These are phyloP conservation scores for Cladorrhinum sp. DNA, from an alignment of 2,329 filamentous ascomycete species.

Conservation along the genomic window DNA sequence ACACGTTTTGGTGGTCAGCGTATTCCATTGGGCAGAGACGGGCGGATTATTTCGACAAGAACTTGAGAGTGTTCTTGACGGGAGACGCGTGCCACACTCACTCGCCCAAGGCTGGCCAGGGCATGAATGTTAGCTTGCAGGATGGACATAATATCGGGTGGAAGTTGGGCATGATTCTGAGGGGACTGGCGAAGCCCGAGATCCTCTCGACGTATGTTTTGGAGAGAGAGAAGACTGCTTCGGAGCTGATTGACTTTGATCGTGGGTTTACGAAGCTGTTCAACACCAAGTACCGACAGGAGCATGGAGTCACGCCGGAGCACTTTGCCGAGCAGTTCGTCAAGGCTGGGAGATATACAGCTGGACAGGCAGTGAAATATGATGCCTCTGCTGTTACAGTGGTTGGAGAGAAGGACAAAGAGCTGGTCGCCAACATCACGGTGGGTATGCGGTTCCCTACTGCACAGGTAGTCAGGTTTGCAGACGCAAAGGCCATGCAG, in stretches of 20 bases:
- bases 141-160: constrained; percentile 63
- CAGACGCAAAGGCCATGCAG: constrained; percentile 57
- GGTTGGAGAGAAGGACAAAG: constrained; percentile 14
- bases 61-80: constrained; percentile 57
- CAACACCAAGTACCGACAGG: constrained; percentile 38
- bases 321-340: constrained; percentile 57
- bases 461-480: constrained; percentile 57
- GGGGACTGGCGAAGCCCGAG: constrained; percentile 38
- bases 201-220: constrained; percentile 52
- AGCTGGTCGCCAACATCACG: constrained; percentile 17
- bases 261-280: constrained; percentile 53
- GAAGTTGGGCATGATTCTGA: constrained; percentile 53
- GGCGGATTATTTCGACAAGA: constrained; percentile 56
- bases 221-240: constrained; percentile 51
- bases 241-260: constrained; percentile 61
- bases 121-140: constrained; percentile 59
- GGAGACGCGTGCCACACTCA: constrained; percentile 67
- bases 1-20: constrained; percentile 61
- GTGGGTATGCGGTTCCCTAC: constrained; percentile 57
- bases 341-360: constrained; percentile 56
- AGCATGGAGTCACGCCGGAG: constrained; percentile 41
- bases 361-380: constrained; percentile 57
- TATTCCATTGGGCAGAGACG: constrained; percentile 62
- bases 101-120: constrained; percentile 64
- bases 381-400: constrained; percentile 46